Base-by-base conservation (phyloP, 1,284 basidiomycete genomes). In the Pyrrhoderma noxium region DNA sequence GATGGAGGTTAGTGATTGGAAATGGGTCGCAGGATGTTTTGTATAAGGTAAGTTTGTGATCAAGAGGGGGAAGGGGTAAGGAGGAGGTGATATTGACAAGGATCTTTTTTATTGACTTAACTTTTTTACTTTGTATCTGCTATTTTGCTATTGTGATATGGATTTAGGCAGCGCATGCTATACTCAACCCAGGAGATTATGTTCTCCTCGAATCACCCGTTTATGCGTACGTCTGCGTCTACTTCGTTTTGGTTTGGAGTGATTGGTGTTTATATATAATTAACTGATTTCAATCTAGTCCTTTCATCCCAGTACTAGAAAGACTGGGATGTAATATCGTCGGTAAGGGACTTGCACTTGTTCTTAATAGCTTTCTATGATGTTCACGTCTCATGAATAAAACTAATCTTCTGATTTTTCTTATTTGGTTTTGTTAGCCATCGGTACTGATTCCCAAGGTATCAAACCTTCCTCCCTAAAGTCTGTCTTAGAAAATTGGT, bases 21-120 rank as follows among this genome's bases (percentile, higher is more conserved):
- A 75, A 75, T 41, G 94, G 93, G 3, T 89, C 86, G 46, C 92
- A 95, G 67, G 93, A 96, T 70, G 64, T 94, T 53, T 78, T 96
- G 52, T 86, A 76, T 69, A 95, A 95, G 77, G 89, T 85, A 51
- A 1, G 66, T 16, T 19, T 16, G 45, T 3, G 7, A 52, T 46
- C 13, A 38, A 16, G 23, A 13, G 1, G 27, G 13, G n/a, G n/a
- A n/a, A n/a, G n/a, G n/a, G n/a, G n/a, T n/a, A n/a, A n/a, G n/a
- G n/a, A n/a, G n/a, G n/a, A n/a, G n/a, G n/a, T n/a, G n/a, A 13
- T 37, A 22, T 31, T 8, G 46, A 38, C 41, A 19, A 40, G 35
- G 8, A 9, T 16, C 14, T 4, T 19, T 14, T 9, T 5, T 16
- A 9, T 22, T 9, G 3, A 2, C 16, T 2, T n/a, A 48, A 19